Conservation (phyloP, 371 early-diverging fungal genomes). For the Rhizomucor miehei region DNA sequence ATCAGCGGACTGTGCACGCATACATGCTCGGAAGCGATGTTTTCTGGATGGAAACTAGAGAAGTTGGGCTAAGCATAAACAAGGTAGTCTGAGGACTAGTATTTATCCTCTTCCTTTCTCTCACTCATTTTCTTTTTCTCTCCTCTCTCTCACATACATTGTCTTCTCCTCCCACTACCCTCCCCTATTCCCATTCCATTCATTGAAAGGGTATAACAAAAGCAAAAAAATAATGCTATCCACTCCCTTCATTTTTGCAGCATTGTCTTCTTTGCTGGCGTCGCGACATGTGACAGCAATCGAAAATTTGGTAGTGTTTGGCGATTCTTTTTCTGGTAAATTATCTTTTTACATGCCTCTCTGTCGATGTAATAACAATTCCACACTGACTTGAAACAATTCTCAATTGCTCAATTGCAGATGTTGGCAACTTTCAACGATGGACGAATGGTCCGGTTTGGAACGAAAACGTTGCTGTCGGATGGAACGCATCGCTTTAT, state of each 20-base stretch:
- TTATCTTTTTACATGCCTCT: no score
- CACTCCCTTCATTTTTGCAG: background rate
- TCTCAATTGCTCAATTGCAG: constrained; percentile 9
- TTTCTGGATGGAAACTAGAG: constrained; percentile 8
- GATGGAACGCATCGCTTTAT: constrained; percentile 40
- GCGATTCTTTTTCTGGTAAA: constrained; percentile 49
- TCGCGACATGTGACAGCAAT: constrained; percentile 1
- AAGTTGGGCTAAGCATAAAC: constrained; percentile 5
- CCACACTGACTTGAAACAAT: background rate
- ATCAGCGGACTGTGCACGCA: constrained; percentile 3
- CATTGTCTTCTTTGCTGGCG: background rate
- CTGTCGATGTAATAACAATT: background rate
- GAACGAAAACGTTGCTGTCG: constrained; percentile 42
- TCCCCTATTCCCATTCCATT: constrained; percentile 1
- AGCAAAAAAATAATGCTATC: background rate
- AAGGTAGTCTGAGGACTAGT: background rate
- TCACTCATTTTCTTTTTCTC: constrained; percentile 4
- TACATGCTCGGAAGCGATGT: background rate
- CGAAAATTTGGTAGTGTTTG: constrained; percentile 42
- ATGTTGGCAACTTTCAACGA: constrained; percentile 34
- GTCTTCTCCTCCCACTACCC: no score
- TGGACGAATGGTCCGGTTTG: constrained; percentile 44
- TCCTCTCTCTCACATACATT: background rate
- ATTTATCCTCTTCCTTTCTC: background rate
- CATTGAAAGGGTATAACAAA: no score